phyloP scores from a whole-genome alignment of 2,329 filamentous ascomycete species.

The Xylaria sp. region DNA sequence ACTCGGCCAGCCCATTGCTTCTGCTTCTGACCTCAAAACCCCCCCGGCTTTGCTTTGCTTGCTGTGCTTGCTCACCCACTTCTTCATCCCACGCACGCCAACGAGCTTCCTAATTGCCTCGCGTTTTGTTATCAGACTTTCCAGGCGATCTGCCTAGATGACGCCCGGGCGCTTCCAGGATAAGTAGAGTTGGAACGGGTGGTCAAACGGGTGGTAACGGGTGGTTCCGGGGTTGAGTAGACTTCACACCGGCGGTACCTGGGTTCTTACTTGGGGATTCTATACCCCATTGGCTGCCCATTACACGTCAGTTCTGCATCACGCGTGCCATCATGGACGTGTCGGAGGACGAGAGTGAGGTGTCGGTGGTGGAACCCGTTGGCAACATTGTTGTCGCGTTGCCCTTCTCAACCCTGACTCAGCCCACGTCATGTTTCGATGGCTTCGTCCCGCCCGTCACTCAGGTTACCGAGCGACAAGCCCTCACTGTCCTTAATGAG shows the following conservation, averaged over 20 bases:
- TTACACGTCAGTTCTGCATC: background rate
- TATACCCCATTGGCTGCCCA: background rate
- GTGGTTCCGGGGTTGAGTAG: conserved; percentile 59
- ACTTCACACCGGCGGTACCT: conserved; percentile 64
- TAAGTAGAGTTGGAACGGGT: conserved; percentile 76
- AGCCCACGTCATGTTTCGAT: conserved; percentile 27
- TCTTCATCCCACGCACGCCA: background rate
- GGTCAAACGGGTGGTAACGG: conserved; percentile 58
- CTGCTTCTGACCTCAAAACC: background rate
- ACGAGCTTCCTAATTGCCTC: background rate
- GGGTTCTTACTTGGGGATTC: conserved; percentile 45
- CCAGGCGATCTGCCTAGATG: background rate
- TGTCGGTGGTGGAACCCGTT: too few relatives aligned
- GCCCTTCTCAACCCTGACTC: conserved; percentile 24
- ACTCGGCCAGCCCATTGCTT: background rate
- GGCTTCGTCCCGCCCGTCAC: conserved; percentile 27
- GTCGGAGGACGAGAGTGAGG: background rate
- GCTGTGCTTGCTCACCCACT: background rate
- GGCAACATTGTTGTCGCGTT: conserved; percentile 19
- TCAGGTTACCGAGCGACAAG: conserved; percentile 28
- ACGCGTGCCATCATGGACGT: conserved; percentile 3
- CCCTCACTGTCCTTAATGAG: conserved; percentile 31
- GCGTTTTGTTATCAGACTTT: background rate
- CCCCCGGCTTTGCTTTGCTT: background rate
- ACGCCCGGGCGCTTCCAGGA: conserved; percentile 43